Base-by-base conservation (phyloP, 495 filamentous ascomycete genomes). In the Tuber umbilicatum region DNA sequence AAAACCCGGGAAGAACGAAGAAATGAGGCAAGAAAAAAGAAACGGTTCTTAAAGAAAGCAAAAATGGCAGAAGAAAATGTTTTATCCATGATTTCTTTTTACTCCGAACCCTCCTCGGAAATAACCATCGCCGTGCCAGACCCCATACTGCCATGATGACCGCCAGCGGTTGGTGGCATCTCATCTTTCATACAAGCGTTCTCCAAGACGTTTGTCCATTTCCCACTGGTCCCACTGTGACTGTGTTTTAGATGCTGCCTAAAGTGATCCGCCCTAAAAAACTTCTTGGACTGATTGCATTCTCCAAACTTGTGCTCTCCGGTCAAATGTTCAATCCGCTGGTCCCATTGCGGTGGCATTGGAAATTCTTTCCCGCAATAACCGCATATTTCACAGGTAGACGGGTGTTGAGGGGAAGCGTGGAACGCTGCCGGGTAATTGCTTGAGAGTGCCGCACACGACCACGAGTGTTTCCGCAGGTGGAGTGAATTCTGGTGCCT, bases 191-290 rank as follows among this genome's bases (percentile, higher is more conserved):
- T 97, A 84, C 95, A 98, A 42, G 94, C 93, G 81, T 92, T 96
- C 82, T 99, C 95, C 64, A 99, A 85, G 86, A 97, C 94, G 83
- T 99, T 99, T 31, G 95, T 99, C 95, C 96, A 98, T 83, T 98
- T 98, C 37, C 95, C 95, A 84, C 94, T 97, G 2, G 93, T 94
- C 19, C 95, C 96, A 10, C 91, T 93, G 84, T 99, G 95, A 82
- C 94, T 97, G 80, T 99, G 95, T 86, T 99, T 99, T 72, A 99
- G 86, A 85, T 99, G 95, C 83, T 99, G 95, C 50, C 95, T 90
- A 87, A 99, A 99, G 82, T 99, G 95, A 83, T 99, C 95, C 27
- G 95, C 95, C 6, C 95, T 90, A 85, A 92, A 99, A 83, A 99
- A 99, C 83, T 98, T 98, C 87, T 99, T 99, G 76, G 91, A 91